Evolutionary conservation across 805 yeast species (phyloP).

Genomic region (Saccharomycopsis javanensis): DNA sequence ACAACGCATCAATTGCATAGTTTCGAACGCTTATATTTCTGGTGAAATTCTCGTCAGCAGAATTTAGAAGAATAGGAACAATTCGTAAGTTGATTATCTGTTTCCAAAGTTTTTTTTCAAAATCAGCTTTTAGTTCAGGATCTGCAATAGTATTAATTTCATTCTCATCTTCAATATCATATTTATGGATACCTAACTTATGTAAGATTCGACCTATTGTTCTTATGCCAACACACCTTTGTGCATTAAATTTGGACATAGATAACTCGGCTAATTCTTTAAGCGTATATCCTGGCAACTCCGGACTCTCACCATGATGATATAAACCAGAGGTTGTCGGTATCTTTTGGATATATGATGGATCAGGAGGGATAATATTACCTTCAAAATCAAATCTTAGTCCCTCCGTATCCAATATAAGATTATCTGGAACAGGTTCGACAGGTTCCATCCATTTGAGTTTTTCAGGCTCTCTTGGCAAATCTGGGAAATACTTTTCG

Average conservation of each 20-base stretch:
- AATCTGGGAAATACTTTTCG: slow-evolving; percentile 78
- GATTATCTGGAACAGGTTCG: slow-evolving; percentile 30
- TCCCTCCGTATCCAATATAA: slow-evolving; percentile 39
- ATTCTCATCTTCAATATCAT: slow-evolving; percentile 34
- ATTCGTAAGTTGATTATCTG: slow-evolving; percentile 52
- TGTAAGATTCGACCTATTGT: slow-evolving; percentile 81
- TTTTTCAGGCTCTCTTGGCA: slow-evolving; percentile 73
- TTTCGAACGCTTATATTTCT: slow-evolving; percentile 63
- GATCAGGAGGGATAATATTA: slow-evolving; percentile 51
- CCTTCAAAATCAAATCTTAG: slow-evolving; percentile 88
- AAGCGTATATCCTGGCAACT: slow-evolving; percentile 85
- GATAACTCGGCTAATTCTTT: slow-evolving; percentile 71
- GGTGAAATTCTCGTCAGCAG: slow-evolving; percentile 56
- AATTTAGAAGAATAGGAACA: slow-evolving; percentile 54
- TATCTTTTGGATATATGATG: slow-evolving; percentile 31
- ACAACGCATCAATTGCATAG: slow-evolving; percentile 82
- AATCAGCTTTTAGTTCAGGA: slow-evolving; percentile 28
- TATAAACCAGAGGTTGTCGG: slow-evolving; percentile 66
- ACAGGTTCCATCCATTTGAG: slow-evolving; percentile 88
- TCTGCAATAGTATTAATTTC: slow-evolving; percentile 29
- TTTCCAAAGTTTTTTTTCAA: slow-evolving; percentile 60
- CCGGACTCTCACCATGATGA: slow-evolving; percentile 85
- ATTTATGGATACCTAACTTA: slow-evolving; percentile 57
- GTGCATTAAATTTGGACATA: slow-evolving; percentile 73
- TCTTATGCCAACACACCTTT: slow-evolving; percentile 77